These are phyloP conservation scores for Usnea hakonensis DNA, from an alignment of 495 filamentous ascomycete species.

Conservation along the genomic window DNA sequence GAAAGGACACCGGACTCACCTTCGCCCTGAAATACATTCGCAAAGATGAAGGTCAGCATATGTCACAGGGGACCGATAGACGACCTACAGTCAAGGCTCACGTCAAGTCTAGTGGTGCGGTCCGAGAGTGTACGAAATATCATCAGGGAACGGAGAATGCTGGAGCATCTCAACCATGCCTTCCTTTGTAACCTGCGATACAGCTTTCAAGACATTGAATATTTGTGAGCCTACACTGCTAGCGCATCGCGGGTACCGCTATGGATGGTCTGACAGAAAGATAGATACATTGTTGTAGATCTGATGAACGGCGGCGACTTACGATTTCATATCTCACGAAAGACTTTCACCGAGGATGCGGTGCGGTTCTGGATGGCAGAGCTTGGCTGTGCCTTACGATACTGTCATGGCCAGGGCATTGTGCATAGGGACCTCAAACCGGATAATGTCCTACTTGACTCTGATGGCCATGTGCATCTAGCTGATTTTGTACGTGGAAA, in stretches of 20 bases:
- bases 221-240: constrained; percentile 60
- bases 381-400: constrained; percentile 82
- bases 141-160: constrained; percentile 92
- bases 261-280: constrained; percentile 18
- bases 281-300: constrained; percentile 93
- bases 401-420: constrained; percentile 87
- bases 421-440: constrained; percentile 96
- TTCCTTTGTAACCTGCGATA: constrained; percentile 98
- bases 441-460: constrained; percentile 90
- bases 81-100: constrained; percentile 17
- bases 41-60: constrained; percentile 85
- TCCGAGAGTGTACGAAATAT: constrained; percentile 98
- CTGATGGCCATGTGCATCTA: constrained; percentile 92
- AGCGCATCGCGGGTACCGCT: not conserved
- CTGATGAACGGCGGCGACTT: constrained; percentile 97
- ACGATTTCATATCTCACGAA: constrained; percentile 94
- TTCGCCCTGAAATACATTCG: constrained; percentile 98
- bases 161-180: constrained; percentile 93
- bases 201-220: constrained; percentile 98
- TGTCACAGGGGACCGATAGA: not conserved
- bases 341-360: constrained; percentile 95
- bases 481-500: constrained; percentile 79
- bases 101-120: constrained; percentile 63
- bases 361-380: constrained; percentile 96
- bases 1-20: constrained; percentile 87